These are phyloP conservation scores for Boeremia exigua DNA, from an alignment of 2,329 filamentous ascomycete species.

Conservation along the genomic window DNA sequence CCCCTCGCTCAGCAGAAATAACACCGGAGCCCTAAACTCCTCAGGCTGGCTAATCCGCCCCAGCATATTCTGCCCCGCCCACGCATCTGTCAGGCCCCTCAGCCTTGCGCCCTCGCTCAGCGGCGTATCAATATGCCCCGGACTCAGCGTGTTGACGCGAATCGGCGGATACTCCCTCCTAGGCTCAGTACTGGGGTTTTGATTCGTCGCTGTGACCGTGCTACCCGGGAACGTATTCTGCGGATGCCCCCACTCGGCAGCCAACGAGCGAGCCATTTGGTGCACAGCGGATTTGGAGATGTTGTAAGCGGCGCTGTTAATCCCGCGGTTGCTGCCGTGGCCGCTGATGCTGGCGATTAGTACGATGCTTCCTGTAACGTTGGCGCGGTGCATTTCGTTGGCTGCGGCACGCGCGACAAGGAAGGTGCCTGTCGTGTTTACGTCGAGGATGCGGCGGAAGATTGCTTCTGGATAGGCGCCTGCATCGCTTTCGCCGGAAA, in stretches of 20 bases:
- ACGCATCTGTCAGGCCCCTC: constrained; percentile 39
- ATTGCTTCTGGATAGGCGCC: constrained; percentile 41
- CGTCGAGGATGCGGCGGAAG: constrained; percentile 60
- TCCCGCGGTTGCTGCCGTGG: constrained; percentile 44
- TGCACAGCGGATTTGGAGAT: constrained; percentile 62
- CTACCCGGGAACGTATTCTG: constrained; percentile 51
- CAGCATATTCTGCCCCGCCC: constrained; percentile 45
- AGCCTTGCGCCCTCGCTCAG: constrained; percentile 39
- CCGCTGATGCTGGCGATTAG: constrained; percentile 48
- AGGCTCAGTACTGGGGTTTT: constrained; percentile 17
- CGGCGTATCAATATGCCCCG: constrained; percentile 60
- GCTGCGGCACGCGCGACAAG: constrained; percentile 68
- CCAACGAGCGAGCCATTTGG: constrained; percentile 58
- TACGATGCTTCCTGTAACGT: constrained; percentile 18
- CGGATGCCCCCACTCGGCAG: constrained; percentile 55
- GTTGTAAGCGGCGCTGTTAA: constrained; percentile 58
- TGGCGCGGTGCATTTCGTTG: constrained; percentile 37
- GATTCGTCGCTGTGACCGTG: constrained; percentile 26
- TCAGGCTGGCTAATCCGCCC: constrained; percentile 41
- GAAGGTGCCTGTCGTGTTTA: constrained; percentile 82
- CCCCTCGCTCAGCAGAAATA: constrained; percentile 40
- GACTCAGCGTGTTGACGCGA: constrained; percentile 59
- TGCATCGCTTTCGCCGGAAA: constrained; percentile 40
- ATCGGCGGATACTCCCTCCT: constrained; percentile 49
- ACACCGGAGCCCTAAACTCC: constrained; percentile 31